Evolutionary conservation across 495 filamentous ascomycete genomes (phyloP).

Genomic region (Bombardia bombarda): DNA sequence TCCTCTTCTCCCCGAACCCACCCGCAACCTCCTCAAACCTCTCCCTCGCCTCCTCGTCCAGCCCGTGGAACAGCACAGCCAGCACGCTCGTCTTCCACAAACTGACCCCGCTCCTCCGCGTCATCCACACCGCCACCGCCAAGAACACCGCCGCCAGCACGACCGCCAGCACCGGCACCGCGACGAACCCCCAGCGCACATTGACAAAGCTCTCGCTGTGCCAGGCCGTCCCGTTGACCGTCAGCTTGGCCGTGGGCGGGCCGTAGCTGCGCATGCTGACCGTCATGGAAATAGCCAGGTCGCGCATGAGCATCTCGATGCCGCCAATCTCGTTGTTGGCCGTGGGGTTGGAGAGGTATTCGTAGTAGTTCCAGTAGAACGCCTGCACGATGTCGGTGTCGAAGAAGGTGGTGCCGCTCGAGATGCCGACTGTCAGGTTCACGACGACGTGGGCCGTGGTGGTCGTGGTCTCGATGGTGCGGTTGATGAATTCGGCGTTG

Average conservation of each 20-base stretch:
- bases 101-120: constrained; percentile 4
- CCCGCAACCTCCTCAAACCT: constrained; percentile 9
- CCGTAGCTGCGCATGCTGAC: background rate
- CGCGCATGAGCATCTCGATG: constrained; percentile 13
- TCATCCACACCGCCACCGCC: background rate
- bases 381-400: constrained; percentile 21
- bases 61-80: constrained; percentile 17
- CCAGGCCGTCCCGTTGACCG: constrained; percentile 3
- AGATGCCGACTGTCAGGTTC: constrained; percentile 20
- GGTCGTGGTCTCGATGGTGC: constrained; percentile 5
- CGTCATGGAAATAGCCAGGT: constrained; percentile 6
- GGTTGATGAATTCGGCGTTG: constrained; percentile 5
- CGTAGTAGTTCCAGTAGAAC: constrained; percentile 24
- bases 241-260: background rate
- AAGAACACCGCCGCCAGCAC: constrained; percentile 10
- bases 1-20: constrained; percentile 14
- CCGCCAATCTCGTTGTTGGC: too few species aligned
- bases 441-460: constrained; percentile 11
- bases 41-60: constrained; percentile 10
- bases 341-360: constrained; percentile 14
- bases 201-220: constrained; percentile 2
- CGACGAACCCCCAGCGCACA: constrained; percentile 8
- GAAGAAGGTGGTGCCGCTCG: constrained; percentile 17
- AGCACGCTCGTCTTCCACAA: constrained; percentile 20
- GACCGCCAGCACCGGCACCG: background rate